These are phyloP conservation scores for Venturia aucupariae DNA, from an alignment of 2,329 filamentous ascomycete genomes.

Conservation along the genomic window DNA sequence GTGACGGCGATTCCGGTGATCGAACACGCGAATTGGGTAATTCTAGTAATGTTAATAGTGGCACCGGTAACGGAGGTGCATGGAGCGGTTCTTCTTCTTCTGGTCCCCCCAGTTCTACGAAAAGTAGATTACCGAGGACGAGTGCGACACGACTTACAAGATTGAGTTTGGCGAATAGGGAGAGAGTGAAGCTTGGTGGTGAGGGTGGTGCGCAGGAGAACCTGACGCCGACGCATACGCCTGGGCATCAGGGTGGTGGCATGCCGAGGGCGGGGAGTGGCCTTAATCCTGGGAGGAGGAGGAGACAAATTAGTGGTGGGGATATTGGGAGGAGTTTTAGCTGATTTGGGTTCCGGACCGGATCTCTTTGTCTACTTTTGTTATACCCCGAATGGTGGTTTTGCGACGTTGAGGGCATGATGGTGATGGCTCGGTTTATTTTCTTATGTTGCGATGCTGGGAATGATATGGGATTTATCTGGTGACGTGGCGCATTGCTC, in stretches of 20 bases:
- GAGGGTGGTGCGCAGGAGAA: slow-evolving; percentile 16
- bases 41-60: not conserved
- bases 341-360: not conserved
- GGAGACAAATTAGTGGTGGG: slow-evolving; percentile 10
- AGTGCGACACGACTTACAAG: slow-evolving; percentile 19
- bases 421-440: not conserved
- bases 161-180: slow-evolving; percentile 19
- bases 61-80: not conserved
- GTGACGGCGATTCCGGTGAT: slow-evolving; percentile 18
- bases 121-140: slow-evolving; percentile 19
- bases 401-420: not conserved
- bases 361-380: not conserved
- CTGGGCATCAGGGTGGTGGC: slow-evolving; percentile 16
- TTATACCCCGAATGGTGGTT: not conserved
- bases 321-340: not conserved
- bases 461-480: not conserved
- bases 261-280: slow-evolving; percentile 5
- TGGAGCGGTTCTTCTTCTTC: not conserved
- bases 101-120: slow-evolving; percentile 15
- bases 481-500: not conserved
- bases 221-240: slow-evolving; percentile 22
- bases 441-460: not conserved
- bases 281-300: slow-evolving; percentile 10
- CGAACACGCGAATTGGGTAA: slow-evolving; percentile 7
- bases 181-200: slow-evolving; percentile 10